Percentiles rank a stretch among this genome's conserved stretches.
phyloP scores from a whole-genome alignment of 805 yeast species.

The Zygoascus tannicola region DNA sequence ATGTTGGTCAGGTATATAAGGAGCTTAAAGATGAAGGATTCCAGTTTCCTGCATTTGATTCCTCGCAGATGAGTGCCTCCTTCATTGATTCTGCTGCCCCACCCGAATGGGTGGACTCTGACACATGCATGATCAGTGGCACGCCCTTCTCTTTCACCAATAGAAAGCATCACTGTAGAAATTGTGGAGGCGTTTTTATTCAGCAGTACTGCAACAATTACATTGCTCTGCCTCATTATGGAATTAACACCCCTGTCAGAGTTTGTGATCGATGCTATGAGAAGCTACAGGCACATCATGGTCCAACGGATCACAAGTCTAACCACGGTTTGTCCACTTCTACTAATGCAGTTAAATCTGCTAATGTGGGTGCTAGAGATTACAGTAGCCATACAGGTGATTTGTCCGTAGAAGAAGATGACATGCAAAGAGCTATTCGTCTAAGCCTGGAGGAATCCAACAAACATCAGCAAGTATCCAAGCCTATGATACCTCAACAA shows the following conservation, averaged over 20 bases:
- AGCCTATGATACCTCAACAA: constrained; percentile 21
- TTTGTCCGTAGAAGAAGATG: constrained; percentile 56
- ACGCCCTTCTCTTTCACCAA: constrained; percentile 68
- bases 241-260: constrained; percentile 80
- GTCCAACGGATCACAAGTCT: not conserved
- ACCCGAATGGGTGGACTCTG: constrained; percentile 96
- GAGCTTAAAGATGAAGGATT: constrained; percentile 52
- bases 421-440: constrained; percentile 66
- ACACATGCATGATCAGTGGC: constrained; percentile 91
- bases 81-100: constrained; percentile 86
- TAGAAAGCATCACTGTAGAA: constrained; percentile 92
- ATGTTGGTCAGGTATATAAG: constrained; percentile 54
- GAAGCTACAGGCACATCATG: constrained; percentile 33
- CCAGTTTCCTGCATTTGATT: constrained; percentile 68
- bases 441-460: constrained; percentile 56
- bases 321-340: not conserved
- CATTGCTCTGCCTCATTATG: constrained; percentile 68
- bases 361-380: constrained; percentile 5
- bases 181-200: constrained; percentile 93
- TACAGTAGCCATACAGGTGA: constrained; percentile 16
- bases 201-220: constrained; percentile 72
- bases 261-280: constrained; percentile 87
- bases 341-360: not conserved
- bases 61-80: constrained; percentile 32
- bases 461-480: constrained; percentile 6